Percentiles rank a stretch among this genome's conserved stretches.
Evolutionary conservation across 1,284 basidiomycete species (phyloP).

Genomic region (Kalmanozyma brasiliensis): DNA sequence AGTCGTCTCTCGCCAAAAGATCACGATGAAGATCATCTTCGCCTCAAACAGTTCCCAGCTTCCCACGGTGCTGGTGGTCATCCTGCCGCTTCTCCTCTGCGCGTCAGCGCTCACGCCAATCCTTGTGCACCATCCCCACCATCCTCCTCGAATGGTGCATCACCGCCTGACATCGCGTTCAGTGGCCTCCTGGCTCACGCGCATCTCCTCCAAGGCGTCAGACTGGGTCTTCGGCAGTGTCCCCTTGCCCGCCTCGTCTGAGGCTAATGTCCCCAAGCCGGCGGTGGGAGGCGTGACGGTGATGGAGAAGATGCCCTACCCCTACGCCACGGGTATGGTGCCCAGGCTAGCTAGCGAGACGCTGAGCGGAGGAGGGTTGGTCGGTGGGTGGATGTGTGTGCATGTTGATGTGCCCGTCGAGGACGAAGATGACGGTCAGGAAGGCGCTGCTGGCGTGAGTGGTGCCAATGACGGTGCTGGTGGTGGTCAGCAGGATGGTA

Average conservation of each 20-base stretch:
- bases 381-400: conserved; percentile 32
- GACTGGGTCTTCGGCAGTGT: conserved; percentile 41
- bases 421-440: background rate
- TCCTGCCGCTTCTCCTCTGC: conserved; percentile 16
- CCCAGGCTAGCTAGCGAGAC: conserved; percentile 31
- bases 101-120: conserved; percentile 6
- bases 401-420: conserved; percentile 8
- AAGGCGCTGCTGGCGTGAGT: background rate
- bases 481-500: background rate
- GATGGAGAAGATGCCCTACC: conserved; percentile 34
- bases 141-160: conserved; percentile 14
- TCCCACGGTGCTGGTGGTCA: conserved; percentile 14
- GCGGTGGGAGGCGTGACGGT: conserved; percentile 11
- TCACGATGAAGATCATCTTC: conserved; percentile 15
- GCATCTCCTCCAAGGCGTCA: conserved; percentile 24
- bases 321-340: conserved; percentile 38
- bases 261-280: conserved; percentile 11
- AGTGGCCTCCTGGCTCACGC: conserved; percentile 20
- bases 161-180: conserved; percentile 6
- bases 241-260: background rate
- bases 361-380: conserved; percentile 21
- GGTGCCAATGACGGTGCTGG: conserved; percentile 2
- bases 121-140: background rate
- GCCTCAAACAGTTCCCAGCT: conserved; percentile 26
- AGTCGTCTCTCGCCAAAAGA: no score